phyloP scores from a whole-genome alignment of 805 yeast genomes.

The Candida oleophila region DNA sequence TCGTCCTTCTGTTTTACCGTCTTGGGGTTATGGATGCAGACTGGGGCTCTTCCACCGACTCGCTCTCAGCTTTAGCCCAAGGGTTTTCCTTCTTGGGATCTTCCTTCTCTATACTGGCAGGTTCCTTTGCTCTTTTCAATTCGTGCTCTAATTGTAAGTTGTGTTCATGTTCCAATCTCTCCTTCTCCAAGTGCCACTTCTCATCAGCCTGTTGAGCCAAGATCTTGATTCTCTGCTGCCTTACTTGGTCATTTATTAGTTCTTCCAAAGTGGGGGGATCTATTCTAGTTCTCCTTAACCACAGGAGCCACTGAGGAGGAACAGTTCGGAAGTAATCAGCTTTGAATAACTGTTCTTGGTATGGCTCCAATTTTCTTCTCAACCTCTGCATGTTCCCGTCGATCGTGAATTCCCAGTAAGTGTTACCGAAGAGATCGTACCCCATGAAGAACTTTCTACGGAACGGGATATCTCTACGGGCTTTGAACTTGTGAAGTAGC shows the following conservation, averaged over 20 bases:
- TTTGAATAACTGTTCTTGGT: slow-evolving; percentile 43
- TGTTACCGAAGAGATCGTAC: slow-evolving; percentile 79
- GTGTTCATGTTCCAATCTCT: slow-evolving; percentile 31
- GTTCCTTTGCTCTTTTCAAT: slow-evolving; percentile 23
- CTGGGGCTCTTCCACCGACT: slow-evolving; percentile 30
- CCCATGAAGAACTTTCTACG: slow-evolving; percentile 69
- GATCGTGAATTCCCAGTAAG: slow-evolving; percentile 78
- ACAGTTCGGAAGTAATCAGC: slow-evolving; percentile 59
- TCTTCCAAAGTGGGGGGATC: slow-evolving; percentile 64
- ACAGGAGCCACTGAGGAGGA: slow-evolving; percentile 77
- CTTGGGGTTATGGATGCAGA: slow-evolving; percentile 39
- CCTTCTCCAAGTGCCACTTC: slow-evolving; percentile 39
- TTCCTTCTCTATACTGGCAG: slow-evolving; percentile 4
- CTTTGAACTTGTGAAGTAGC: slow-evolving; percentile 54
- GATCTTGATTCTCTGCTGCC: slow-evolving; percentile 53
- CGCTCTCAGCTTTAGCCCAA: slow-evolving; percentile 11
- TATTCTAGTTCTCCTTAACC: slow-evolving; percentile 68
- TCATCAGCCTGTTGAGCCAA: slow-evolving; percentile 48
- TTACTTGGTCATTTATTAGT: slow-evolving; percentile 52
- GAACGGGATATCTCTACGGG: slow-evolving; percentile 65
- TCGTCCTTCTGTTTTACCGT: slow-evolving; percentile 13
- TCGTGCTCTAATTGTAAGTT: slow-evolving; percentile 29
- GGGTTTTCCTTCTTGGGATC: slow-evolving; percentile 3
- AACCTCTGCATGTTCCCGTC: slow-evolving; percentile 52
- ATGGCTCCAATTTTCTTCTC: slow-evolving; percentile 65